Percentiles rank a stretch among this genome's conserved stretches.
Evolutionary conservation across 1,284 basidiomycete species (phyloP).

Genomic region (Leucoagaricus sp.): DNA sequence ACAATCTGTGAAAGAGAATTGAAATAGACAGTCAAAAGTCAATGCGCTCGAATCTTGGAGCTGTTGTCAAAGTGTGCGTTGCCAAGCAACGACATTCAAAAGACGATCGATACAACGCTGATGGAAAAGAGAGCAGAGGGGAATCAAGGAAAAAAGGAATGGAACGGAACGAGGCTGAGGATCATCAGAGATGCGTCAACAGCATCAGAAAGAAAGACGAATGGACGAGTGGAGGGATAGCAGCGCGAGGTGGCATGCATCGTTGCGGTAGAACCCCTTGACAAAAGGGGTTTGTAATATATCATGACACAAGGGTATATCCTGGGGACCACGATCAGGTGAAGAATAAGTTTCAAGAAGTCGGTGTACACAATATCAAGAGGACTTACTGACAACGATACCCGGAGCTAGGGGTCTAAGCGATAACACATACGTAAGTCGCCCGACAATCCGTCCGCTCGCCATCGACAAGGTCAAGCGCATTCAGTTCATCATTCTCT

Average conservation of each 20-base stretch:
- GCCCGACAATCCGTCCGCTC: background rate
- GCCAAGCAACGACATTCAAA: background rate
- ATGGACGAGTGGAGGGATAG: background rate
- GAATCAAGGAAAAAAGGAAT: background rate
- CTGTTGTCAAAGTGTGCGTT: too few relatives aligned
- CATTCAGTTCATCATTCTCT: background rate
- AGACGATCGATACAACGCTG: background rate
- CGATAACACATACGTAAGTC: slow-evolving; percentile 5
- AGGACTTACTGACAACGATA: background rate
- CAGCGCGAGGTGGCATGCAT: background rate
- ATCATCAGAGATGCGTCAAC: too few relatives aligned
- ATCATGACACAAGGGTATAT: background rate
- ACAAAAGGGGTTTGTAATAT: background rate
- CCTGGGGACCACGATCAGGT: background rate
- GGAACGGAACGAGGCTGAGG: too few relatives aligned
- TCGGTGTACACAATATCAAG: background rate
- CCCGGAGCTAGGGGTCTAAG: background rate
- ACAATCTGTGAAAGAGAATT: background rate
- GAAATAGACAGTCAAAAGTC: background rate
- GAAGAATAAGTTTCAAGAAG: background rate
- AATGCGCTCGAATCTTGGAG: background rate
- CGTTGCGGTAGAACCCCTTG: background rate
- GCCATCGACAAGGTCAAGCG: slow-evolving; percentile 3
- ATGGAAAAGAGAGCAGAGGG: background rate
- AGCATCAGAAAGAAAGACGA: background rate